Percentiles rank a stretch among this genome's conserved stretches.
These are phyloP conservation scores for Sporothrix pallida DNA, from an alignment of 2,329 filamentous ascomycete genomes.

Conservation along the genomic window DNA sequence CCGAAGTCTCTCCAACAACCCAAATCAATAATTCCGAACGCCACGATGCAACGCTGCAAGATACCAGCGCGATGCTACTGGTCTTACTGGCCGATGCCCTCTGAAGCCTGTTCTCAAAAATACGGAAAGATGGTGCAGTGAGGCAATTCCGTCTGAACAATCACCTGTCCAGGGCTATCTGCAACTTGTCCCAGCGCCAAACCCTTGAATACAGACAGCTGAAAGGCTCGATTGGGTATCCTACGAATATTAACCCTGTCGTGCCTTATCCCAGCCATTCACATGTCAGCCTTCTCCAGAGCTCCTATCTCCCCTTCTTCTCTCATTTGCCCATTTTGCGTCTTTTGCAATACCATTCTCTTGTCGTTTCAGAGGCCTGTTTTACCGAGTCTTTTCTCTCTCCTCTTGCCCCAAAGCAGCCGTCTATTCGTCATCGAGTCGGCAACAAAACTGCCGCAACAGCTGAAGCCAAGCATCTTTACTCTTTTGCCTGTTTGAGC, in stretches of 20 bases:
- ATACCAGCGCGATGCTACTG: not conserved
- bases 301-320: not conserved
- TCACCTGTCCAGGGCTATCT: not conserved
- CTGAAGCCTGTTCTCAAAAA: not conserved
- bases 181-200: not conserved
- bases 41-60: constrained; percentile 17
- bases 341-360: not conserved
- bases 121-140: not conserved
- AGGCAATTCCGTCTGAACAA: constrained; percentile 6
- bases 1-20: constrained; percentile 3
- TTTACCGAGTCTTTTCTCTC: not conserved
- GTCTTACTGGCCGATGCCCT: not conserved
- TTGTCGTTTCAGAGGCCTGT: constrained; percentile 5
- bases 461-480: not conserved
- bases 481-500: constrained; percentile 1
- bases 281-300: constrained; percentile 15
- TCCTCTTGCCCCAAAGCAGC: constrained; percentile 2
- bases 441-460: constrained; percentile 13
- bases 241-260: not conserved
- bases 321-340: not conserved
- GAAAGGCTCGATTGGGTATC: not conserved
- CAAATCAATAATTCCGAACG: constrained; percentile 13
- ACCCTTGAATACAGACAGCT: not conserved
- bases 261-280: not conserved
- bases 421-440: not conserved